These are phyloP conservation scores for Plenodomus tracheiphilus DNA, from an alignment of 2,329 filamentous ascomycete genomes.

Conservation along the genomic window DNA sequence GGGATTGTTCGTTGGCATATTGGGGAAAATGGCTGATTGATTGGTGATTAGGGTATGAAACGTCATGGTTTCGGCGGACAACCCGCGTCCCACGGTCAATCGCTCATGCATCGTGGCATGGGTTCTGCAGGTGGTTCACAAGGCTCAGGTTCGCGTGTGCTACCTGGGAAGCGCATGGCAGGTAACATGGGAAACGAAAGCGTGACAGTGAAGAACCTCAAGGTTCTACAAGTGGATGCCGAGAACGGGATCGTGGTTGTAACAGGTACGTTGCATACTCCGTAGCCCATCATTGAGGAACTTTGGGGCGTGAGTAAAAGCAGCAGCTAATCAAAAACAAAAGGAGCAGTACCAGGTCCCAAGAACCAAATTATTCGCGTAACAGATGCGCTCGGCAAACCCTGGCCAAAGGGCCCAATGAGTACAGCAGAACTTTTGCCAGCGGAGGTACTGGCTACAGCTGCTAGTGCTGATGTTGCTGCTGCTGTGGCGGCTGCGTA, in stretches of 20 bases:
- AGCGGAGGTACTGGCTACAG: constrained; percentile 10
- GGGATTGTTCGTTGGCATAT: no score
- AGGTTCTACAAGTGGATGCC: constrained; percentile 83
- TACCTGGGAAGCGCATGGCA: constrained; percentile 97
- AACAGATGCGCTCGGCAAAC: constrained; percentile 89
- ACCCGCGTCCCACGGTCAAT: constrained; percentile 91
- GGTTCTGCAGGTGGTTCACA: constrained; percentile 89
- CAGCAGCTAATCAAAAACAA: not conserved
- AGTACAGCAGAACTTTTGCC: constrained; percentile 24
- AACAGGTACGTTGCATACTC: constrained; percentile 71
- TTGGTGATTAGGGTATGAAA: constrained; percentile 75
- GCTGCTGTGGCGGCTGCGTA: constrained; percentile 12
- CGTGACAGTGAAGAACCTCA: constrained; percentile 89
- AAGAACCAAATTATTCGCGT: constrained; percentile 84
- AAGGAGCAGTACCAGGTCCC: constrained; percentile 77
- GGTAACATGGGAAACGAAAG: constrained; percentile 91
- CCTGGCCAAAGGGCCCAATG: constrained; percentile 62
- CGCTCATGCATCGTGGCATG: constrained; percentile 88
- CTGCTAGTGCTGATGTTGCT: constrained; percentile 11
- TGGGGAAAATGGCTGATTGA: no score
- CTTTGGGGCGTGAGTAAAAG: no score
- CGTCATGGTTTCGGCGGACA: constrained; percentile 87
- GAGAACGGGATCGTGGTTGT: constrained; percentile 87
- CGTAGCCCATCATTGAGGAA: no score
- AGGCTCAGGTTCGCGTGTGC: constrained; percentile 86